phyloP scores from a whole-genome alignment of 2,329 filamentous ascomycete genomes.

The Venturia asperata region DNA sequence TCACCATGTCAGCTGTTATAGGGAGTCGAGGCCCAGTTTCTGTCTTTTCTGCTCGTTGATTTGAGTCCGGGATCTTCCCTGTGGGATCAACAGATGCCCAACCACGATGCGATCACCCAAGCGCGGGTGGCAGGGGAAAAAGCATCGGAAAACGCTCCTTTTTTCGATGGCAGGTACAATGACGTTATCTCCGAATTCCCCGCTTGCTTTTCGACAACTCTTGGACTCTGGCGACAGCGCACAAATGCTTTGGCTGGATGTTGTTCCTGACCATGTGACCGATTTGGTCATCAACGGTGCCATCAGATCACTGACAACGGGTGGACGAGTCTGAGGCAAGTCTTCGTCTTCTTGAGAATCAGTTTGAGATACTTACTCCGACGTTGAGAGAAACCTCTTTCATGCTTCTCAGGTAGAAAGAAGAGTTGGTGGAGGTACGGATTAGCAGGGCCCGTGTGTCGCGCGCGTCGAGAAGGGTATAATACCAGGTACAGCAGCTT shows the following conservation, averaged over 20 bases:
- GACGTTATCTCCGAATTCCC: background rate
- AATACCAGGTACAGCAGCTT: background rate
- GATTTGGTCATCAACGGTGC: background rate
- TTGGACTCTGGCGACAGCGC: too few species aligned
- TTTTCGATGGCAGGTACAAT: background rate
- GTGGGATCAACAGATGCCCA: background rate
- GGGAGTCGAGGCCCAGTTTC: background rate
- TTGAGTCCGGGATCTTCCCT: background rate
- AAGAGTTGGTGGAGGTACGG: background rate
- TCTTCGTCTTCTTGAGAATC: background rate
- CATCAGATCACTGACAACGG: background rate
- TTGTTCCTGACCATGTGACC: background rate
- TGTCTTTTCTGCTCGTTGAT: background rate
- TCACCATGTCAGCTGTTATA: background rate
- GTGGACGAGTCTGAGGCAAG: background rate
- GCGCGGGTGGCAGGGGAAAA: background rate
- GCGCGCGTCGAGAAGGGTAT: background rate
- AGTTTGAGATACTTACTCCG: background rate
- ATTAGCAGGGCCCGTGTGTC: background rate
- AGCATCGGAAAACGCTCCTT: background rate
- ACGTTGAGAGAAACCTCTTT: background rate
- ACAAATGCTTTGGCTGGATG: background rate
- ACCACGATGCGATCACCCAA: background rate
- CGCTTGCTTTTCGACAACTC: too few species aligned
- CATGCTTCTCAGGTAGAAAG: background rate